These are phyloP conservation scores for Heritiera littoralis DNA, from an alignment of 345 rosid genomes.

Conservation along the genomic window DNA sequence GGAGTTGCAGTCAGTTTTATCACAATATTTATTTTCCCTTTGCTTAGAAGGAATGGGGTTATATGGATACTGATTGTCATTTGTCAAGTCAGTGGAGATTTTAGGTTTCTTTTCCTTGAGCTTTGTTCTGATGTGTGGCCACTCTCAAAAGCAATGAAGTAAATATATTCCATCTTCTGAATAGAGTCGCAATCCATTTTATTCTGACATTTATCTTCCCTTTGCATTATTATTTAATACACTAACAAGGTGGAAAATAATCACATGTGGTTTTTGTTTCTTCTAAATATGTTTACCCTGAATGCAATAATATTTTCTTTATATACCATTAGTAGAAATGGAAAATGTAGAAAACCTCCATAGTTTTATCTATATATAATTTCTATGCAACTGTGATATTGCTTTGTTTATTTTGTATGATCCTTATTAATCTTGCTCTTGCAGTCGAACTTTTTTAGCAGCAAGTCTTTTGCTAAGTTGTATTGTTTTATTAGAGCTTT, in stretches of 20 bases:
- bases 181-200: not conserved
- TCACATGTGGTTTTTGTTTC: not conserved
- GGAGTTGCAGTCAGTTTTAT: not conserved
- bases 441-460: not conserved
- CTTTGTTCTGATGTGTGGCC: not conserved
- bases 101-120: not conserved
- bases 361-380: too few species aligned
- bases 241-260: not conserved
- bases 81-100: not conserved
- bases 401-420: not conserved
- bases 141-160: not conserved
- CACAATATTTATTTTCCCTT: not conserved
- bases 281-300: not conserved
- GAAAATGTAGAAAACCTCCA: not conserved
- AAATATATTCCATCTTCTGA: not conserved
- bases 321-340: not conserved
- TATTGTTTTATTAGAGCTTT: not conserved
- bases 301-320: not conserved
- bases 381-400: not conserved
- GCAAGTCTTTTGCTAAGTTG: not conserved
- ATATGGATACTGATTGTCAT: not conserved
- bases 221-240: not conserved
- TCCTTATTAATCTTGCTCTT: not conserved
- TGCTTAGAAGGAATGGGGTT: not conserved
- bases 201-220: not conserved